Base-by-base conservation (phyloP, 768 basidiomycete species). In the Amylocystis lapponica region DNA sequence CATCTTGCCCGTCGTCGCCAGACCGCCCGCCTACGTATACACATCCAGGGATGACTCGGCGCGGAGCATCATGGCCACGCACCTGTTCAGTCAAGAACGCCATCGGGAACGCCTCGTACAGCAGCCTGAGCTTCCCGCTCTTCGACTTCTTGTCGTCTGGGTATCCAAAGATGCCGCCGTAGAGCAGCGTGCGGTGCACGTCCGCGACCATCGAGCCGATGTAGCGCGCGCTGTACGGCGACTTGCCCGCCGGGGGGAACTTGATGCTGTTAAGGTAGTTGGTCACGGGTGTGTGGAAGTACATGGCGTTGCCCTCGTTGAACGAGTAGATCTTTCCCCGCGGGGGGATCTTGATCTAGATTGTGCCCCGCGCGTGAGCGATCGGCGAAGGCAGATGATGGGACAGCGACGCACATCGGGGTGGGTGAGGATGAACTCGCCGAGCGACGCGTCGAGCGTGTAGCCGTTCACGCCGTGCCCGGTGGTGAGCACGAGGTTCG, bases 201-300 rank as follows among this genome's bases (percentile, higher is more conserved):
- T 99, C 95, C 39, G 95, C 94, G 27, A 98, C 96, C 96, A 99
- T 99, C 48, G 91, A 94, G 21, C 96, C 96, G 61, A 98, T 96
- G 67, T 99, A 83, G 48, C 92, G 79, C 50, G 88, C 83, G 49
- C 86, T 90, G 60, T 96, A 95, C 9, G 95, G 94, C 20, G 78
- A 69, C 64, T 83, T 92, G 26, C 80, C 81, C 37, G 76, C 63
- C 34, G 78, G 61, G 1, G 95, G 94, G 63, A 76, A 92, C 67
- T 99, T 95, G 76, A 95, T 89, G 50, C 86, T 87, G 49, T 88
- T 81, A 47, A 95, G 77, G 66, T 95, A 95, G 32, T 80, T 78
- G 38, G 67, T 67, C 36, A 89, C 86, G 14, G 87, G 92, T 36
- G 77, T 65, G 64, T 93, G 71, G 72, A 96, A 98, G 69, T 94